A percentile compares a stretch with the other conserved stretches of the same genome.
phyloP scores from a whole-genome alignment of 1,139 yeast species.

The Suhomyces atakaporum region DNA sequence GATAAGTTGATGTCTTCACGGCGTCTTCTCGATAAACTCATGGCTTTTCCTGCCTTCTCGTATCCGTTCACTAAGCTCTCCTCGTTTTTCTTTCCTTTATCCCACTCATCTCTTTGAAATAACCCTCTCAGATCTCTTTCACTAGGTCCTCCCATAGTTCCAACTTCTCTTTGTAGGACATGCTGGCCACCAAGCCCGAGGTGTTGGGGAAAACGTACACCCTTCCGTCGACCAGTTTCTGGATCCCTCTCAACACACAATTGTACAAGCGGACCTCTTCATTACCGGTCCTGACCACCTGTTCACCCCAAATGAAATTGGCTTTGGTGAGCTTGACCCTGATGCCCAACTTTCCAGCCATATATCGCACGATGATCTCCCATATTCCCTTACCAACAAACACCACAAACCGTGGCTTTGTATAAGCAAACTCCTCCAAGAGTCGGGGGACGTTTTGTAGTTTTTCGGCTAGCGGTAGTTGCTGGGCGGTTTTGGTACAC shows the following conservation, averaged over 20 bases:
- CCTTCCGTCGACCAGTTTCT: conserved; percentile 17
- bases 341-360: conserved; percentile 13
- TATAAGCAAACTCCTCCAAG: conserved; percentile 42
- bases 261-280: conserved; percentile 16
- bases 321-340: conserved; percentile 24
- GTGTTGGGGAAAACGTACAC: conserved; percentile 72
- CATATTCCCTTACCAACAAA: conserved; percentile 81
- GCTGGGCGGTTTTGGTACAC: conserved; percentile 63
- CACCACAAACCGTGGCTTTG: conserved; percentile 49
- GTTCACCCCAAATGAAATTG: conserved; percentile 57
- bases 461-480: conserved; percentile 56
- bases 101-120: no score
- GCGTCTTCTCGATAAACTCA: no score
- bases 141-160: conserved; percentile 49
- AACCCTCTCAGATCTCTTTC: conserved; percentile 15
- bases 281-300: conserved; percentile 18
- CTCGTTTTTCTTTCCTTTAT: no score
- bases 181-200: conserved; percentile 67
- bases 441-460: conserved; percentile 55
- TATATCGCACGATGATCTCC: conserved; percentile 51
- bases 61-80: no score
- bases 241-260: conserved; percentile 20
- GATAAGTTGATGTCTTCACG: no score
- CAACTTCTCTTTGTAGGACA: conserved; percentile 49
- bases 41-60: no score